Evolutionary conservation across 306 rosid species (phyloP), one percentile per base, ranked within the genome.

Genomic region (Medicago arabica): DNA sequence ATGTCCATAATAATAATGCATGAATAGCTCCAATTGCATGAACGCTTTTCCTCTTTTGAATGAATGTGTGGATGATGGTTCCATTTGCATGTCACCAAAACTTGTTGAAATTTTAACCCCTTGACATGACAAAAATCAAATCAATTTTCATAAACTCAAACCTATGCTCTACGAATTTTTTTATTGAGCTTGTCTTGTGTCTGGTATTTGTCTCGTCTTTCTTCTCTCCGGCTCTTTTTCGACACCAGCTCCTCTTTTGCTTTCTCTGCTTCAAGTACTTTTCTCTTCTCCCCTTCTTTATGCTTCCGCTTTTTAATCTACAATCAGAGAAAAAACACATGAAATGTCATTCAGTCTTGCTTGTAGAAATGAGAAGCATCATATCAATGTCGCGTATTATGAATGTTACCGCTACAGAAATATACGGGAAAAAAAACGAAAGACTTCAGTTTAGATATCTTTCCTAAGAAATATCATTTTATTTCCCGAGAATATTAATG

Each of bases 171-270:
- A 68, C 95, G 86, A 39, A 40, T 84, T 86, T 82, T 92, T 88
- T 95, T 93, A 44, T 63, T 87, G 61, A 21, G 55, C 75, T 92
- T 92, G 63, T 90, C 97, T 78, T 95, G 85, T 40, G 38, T 80
- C 16, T 97, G 83, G 63, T 95, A 95, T 69, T 91, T 90, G 53
- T 72, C 92, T 5, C 97, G 88, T 9, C 91, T 82, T 84, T 90
- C 97, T 72, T 95, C 99, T 77, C 99, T 90, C 51, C 17, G 87
- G 19, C 99, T 97, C 84, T 95, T 95, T 74, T 18, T 92, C 5
- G 66, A 14, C 76, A 90, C 3, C 77, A 46, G 78, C 74, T 95
- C 97, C 1, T 86, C 96, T 78, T 95, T 95, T 18, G 86, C 89
- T 80, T 71, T 88, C 83, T 86, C 86, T 4, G 58, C 87, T 78